Conservation (phyloP, 768 basidiomycete genomes). For the Dioszegia crocea region DNA sequence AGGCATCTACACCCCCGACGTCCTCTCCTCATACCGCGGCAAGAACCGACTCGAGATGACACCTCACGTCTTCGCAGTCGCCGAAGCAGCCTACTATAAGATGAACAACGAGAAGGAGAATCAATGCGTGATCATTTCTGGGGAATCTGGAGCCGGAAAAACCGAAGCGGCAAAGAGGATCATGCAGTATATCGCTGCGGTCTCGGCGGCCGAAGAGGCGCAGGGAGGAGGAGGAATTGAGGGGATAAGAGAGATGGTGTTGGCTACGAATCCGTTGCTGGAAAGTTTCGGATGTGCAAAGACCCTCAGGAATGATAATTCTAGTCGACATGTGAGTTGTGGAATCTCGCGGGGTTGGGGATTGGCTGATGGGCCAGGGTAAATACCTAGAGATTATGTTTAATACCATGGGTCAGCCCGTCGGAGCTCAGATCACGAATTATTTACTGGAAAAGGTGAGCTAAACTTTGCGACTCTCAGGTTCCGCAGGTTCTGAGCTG, state of each 20-base stretch:
- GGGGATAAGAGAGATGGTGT: constrained; percentile 98
- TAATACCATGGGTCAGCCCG: constrained; percentile 82
- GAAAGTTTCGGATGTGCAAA: constrained; percentile 99
- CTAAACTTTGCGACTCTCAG: background rate
- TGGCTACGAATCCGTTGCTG: constrained; percentile 93
- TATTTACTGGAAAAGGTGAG: constrained; percentile 95
- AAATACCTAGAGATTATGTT: constrained; percentile 99
- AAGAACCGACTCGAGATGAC: constrained; percentile 98
- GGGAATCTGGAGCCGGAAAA: constrained; percentile 98
- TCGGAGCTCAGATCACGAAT: constrained; percentile 97
- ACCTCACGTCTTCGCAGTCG: constrained; percentile 96
- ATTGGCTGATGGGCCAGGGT: constrained; percentile 57
- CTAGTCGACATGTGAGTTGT: constrained; percentile 83
- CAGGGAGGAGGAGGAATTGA: constrained; percentile 79
- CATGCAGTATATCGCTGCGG: constrained; percentile 99
- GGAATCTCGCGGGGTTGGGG: background rate
- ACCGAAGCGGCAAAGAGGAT: constrained; percentile 98
- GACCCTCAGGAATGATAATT: constrained; percentile 97
- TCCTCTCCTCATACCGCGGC: constrained; percentile 77
- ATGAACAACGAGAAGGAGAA: constrained; percentile 99
- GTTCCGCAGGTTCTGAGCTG: constrained; percentile 2
- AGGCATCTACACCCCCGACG: constrained; percentile 93
- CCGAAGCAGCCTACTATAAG: constrained; percentile 95
- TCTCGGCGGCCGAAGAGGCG: constrained; percentile 58
- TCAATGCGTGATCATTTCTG: constrained; percentile 98